phyloP scores from a whole-genome alignment of 192 early-diverging fungal genomes.

The Coemansia sp. region DNA sequence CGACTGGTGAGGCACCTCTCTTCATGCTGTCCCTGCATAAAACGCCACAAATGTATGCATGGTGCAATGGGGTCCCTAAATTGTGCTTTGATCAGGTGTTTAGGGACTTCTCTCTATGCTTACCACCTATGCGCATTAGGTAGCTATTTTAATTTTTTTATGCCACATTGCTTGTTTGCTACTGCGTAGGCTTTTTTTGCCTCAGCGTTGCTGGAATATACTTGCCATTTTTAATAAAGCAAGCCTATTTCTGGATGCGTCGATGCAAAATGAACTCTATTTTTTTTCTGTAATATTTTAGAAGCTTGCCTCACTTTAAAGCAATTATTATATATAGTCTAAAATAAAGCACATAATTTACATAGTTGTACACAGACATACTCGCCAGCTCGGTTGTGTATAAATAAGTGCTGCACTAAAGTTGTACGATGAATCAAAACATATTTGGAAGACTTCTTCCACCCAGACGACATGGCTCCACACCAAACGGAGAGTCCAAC shows the following conservation, averaged over 20 bases:
- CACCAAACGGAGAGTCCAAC: constrained; percentile 15
- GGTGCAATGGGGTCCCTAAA: background rate
- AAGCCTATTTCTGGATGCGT: background rate
- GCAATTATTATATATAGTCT: background rate
- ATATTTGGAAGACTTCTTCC: constrained; percentile 32
- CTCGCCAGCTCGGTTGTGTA: background rate
- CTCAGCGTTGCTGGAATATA: background rate
- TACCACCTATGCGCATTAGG: background rate
- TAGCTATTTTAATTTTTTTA: background rate
- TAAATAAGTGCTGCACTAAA: background rate
- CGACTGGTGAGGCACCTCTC: constrained; percentile 31
- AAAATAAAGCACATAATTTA: background rate
- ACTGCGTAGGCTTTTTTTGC: too few relatives aligned
- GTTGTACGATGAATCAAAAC: constrained; percentile 18
- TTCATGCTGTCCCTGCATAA: background rate
- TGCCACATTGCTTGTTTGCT: background rate
- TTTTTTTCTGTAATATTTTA: background rate
- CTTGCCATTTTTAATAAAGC: background rate
- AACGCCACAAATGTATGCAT: background rate
- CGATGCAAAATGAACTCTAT: background rate
- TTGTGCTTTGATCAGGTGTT: background rate
- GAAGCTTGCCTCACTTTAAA: background rate
- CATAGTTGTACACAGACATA: too few relatives aligned
- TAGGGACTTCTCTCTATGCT: too few relatives aligned
- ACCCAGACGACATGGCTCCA: constrained; percentile 13